Percentiles rank a stretch among this genome's conserved stretches.
phyloP scores from a whole-genome alignment of 176 grass and related monocot genomes.

The Oryza longistaminata region DNA sequence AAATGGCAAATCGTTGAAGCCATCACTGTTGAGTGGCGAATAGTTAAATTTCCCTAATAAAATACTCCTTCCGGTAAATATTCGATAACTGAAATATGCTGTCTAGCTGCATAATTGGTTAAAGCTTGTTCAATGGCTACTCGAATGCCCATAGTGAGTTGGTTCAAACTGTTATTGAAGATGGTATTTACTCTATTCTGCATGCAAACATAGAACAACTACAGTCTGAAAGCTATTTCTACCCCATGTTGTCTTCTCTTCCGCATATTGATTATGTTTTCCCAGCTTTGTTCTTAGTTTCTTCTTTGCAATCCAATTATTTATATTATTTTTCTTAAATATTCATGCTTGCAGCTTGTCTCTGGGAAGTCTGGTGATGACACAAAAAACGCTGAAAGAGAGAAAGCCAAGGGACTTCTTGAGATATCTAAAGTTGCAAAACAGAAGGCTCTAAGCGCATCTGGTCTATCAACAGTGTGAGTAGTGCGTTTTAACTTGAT shows the following conservation, averaged over 20 bases:
- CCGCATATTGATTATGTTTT: neutral
- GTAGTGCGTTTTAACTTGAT: slow-evolving; percentile 27
- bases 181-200: slow-evolving; percentile 3
- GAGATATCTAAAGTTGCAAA: slow-evolving; percentile 67
- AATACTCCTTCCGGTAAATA: neutral
- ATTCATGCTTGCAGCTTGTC: slow-evolving; percentile 60
- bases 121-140: neutral
- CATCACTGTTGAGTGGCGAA: neutral
- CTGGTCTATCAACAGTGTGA: slow-evolving; percentile 58
- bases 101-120: neutral
- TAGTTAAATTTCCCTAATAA: neutral
- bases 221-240: neutral
- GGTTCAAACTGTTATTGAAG: neutral
- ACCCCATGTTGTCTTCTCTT: neutral
- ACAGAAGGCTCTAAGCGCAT: slow-evolving; percentile 47
- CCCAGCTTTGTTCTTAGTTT: neutral
- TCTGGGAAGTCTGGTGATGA: slow-evolving; percentile 82
- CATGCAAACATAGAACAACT: neutral
- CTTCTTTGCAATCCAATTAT: slow-evolving; percentile 5
- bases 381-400: slow-evolving; percentile 69
- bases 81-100: neutral
- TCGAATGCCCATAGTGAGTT: neutral
- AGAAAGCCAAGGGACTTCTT: slow-evolving; percentile 72
- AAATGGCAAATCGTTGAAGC: neutral
- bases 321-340: slow-evolving; percentile 2